Percentiles rank a stretch among this genome's conserved stretches.
Conservation (phyloP, 2,329 filamentous ascomycete species). For the Pezicula carpinea region DNA sequence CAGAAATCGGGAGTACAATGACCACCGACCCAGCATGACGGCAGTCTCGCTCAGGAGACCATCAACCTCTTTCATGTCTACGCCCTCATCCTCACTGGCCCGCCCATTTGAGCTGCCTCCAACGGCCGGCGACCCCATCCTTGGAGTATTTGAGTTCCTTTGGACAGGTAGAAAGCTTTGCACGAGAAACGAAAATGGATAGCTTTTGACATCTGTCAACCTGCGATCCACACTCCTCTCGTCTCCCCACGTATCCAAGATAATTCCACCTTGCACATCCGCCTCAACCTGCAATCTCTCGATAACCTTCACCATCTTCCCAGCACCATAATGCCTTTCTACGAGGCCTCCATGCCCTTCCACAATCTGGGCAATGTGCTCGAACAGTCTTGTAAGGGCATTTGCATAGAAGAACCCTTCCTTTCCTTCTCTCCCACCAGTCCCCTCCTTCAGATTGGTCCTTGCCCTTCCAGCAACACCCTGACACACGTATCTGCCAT, state of each 20-base stretch:
- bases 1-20: constrained; percentile 84
- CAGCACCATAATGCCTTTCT: constrained; percentile 86
- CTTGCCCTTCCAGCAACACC: constrained; percentile 84
- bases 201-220: constrained; percentile 93
- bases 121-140: constrained; percentile 71
- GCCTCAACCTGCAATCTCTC: constrained; percentile 90
- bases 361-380: constrained; percentile 95
- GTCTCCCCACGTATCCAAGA: constrained; percentile 93
- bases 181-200: constrained; percentile 94
- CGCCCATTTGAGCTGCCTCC: constrained; percentile 49
- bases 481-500: constrained; percentile 92
- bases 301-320: constrained; percentile 93
- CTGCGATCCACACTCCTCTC: constrained; percentile 80
- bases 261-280: constrained; percentile 92
- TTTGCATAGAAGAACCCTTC: constrained; percentile 91
- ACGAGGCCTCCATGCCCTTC: constrained; percentile 88
- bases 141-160: constrained; percentile 57
- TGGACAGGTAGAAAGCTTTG: constrained; percentile 83
- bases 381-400: constrained; percentile 85
- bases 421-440: constrained; percentile 53
- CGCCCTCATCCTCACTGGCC: constrained; percentile 79
- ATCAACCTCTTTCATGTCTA: constrained; percentile 97
- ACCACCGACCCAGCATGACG: constrained; percentile 90
- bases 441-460: constrained; percentile 68
- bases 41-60: constrained; percentile 81